Base-by-base conservation (phyloP, 495 filamentous ascomycete genomes). In the Lineolata rhizophorae region DNA sequence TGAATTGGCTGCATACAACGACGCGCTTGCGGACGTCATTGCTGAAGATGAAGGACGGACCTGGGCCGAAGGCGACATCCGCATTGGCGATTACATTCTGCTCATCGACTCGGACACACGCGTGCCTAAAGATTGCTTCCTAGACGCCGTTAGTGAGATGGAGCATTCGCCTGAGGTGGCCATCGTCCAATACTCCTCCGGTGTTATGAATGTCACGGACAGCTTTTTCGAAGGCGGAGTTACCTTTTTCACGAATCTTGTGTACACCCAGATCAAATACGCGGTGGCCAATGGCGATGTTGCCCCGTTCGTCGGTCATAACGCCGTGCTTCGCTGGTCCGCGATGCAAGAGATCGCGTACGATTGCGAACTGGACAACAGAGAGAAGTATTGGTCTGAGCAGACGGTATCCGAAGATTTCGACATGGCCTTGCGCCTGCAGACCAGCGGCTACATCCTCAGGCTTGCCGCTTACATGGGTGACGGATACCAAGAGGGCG, bases 371-470 rank as follows among this genome's bases (percentile, higher is more conserved):
- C 65, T 73, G 32, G 71, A 71, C 15, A 69, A 74, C 18, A 52
- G 61, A 35, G 69, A 81, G 46, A 83, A 81, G 51, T 82, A 72
- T 54, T 84, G 77, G 77, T 83, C 77, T 0, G 77, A 84, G 50
- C 64, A 61, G 16, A 74, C 76, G 46, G 77, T 84, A 22, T 82
- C 76, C 4, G 77, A 84, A 42, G 77, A 84, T 43, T 84, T 84
- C 43, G 77, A 83, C 39, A 81, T 84, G 76, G 73, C 77, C 5
- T 67, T 84, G 2, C 73, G 75, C 34, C 62, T 84, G 13, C 77
- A 84, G 48, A 66, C 61, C 31, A 55, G 36, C 41, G 76, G 77
- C 11, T 81, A 80, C 49, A 68, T 72, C 40, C 67, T 83, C 39
- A 72, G 77, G 8, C 59, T 82, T 0, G 77, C 67, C 17, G 67